Base-by-base conservation (phyloP, 495 filamentous ascomycete genomes). In the Zalerion maritima region DNA sequence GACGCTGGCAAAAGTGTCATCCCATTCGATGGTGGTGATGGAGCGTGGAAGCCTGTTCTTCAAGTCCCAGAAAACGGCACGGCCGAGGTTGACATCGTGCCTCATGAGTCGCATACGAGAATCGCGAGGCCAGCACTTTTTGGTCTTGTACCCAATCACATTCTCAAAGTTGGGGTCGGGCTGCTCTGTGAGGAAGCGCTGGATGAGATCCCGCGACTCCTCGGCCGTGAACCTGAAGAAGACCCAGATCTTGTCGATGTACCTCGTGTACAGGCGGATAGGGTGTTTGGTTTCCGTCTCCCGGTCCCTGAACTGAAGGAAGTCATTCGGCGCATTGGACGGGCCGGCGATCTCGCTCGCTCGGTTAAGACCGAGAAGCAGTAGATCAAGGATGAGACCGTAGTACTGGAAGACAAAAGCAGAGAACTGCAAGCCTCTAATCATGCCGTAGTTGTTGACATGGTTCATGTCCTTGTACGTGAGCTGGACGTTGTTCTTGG, bases 401-500 rank as follows among this genome's bases (percentile, higher is more conserved):
- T 96, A 99, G 67, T 84, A 99, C 52, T 99, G 91, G 72, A 96
- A 96, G 18, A 96, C 87, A 38, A 99, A 99, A 7, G 79, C 91
- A 1, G 87, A 94, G 52, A 99, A 99, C 47, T 96, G 91, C 21
- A 96, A 65, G 37, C 91, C 91, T 34, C 91, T 82, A 43, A 96
- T 94, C 73, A 99, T 74, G 29, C 91, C 91, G 46, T 96, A 99
- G 52, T 81, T 91, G 54, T 99, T 99, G 31, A 87, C 91, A 49
- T 99, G 91, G 46, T 94, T 96, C 91, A 99, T 99, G 45, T 99
- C 91, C 61, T 99, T 99, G 58, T 99, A 99, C 40, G 87, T 94
- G 32, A 99, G 68, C 43, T 94, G 86, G 10, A 99, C 91, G 47
- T 99, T 99, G 60, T 99, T 99, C 70, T 99, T 99, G 3, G 85